Base-by-base conservation (phyloP, 2,329 filamentous ascomycete species). In the Rhynchosporium secalis region DNA sequence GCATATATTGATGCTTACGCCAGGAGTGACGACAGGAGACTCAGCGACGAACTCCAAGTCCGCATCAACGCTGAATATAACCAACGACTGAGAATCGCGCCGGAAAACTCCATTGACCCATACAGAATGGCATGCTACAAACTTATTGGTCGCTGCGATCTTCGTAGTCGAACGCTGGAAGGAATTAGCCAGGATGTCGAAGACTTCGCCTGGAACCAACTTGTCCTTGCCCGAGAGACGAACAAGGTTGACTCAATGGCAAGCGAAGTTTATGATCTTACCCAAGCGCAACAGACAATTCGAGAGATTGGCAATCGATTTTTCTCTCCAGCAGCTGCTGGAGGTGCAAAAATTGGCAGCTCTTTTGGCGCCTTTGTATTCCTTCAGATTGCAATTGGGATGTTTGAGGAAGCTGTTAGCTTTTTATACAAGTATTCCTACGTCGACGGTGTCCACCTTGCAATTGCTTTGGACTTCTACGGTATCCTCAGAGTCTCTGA, bases 71-170 rank as follows among this genome's bases (percentile, higher is more conserved):
- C 90, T 66, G 93, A 97, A 73, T 97, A 96, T 76, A 89, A 89
- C 57, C 91, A 96, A 74, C 88, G 92, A 51, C 84, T 88, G 31
- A 88, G 91, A 67, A 91, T 96, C 71, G 91, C 91, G 0, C 90
- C 91, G 0, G 91, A 95, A 62, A 89, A 93, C 73, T 90, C 91
- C 1, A 87, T 96, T 66, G 95, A 99, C 74, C 95, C 95, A 31
- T 99, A 96, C 79, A 88, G 92, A 59, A 93, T 96, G 86, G 93
- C 94, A 54, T 97, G 95, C 75, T 98, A 98, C 82, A 98, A 99
- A 81, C 88, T 99, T 65, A 89, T 99, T 70, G 95, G 96, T 51
- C 92, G 87, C 51, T 88, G 86, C 69, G 87, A 89, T 70, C 78
- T 90, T 31, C 80, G 78, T 72, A 86, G 87, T 75, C 83, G 87